phyloP scores from a whole-genome alignment of 768 basidiomycete genomes.

The Clitopilus hobsonii region DNA sequence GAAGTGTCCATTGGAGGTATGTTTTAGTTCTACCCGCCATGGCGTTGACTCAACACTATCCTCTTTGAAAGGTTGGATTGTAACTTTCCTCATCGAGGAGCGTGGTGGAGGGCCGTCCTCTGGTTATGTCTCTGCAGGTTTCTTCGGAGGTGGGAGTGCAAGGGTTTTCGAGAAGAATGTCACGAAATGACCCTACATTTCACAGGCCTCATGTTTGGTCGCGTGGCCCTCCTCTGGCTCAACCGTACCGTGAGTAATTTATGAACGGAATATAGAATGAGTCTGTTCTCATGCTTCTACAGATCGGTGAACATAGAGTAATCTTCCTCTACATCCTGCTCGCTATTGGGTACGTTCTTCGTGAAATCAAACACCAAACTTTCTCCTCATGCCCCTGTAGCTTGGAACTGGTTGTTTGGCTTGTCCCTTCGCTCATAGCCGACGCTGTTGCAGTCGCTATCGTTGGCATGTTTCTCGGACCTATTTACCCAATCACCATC shows the following conservation, averaged over 20 bases:
- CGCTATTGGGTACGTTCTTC: conserved; percentile 36
- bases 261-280: not conserved
- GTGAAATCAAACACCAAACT: not conserved
- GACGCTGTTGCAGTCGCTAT: conserved; percentile 43
- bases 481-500: conserved; percentile 53
- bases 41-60: not conserved
- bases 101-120: conserved; percentile 30
- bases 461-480: conserved; percentile 48
- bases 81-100: conserved; percentile 45
- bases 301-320: conserved; percentile 52
- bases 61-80: conserved; percentile 55
- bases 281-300: not conserved
- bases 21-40: not conserved
- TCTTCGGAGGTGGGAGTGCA: conserved; percentile 16
- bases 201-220: conserved; percentile 51
- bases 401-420: conserved; percentile 34
- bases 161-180: not conserved
- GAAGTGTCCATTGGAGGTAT: conserved; percentile 56
- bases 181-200: not conserved
- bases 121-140: conserved; percentile 21
- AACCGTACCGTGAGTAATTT: conserved; percentile 39
- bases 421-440: conserved; percentile 41
- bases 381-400: not conserved
- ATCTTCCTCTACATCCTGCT: conserved; percentile 48
- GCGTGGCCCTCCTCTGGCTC: conserved; percentile 49